Percentiles rank a stretch among this genome's conserved stretches.
These are phyloP conservation scores for Xylaria grammica DNA, from an alignment of 495 filamentous ascomycete genomes.

Conservation along the genomic window DNA sequence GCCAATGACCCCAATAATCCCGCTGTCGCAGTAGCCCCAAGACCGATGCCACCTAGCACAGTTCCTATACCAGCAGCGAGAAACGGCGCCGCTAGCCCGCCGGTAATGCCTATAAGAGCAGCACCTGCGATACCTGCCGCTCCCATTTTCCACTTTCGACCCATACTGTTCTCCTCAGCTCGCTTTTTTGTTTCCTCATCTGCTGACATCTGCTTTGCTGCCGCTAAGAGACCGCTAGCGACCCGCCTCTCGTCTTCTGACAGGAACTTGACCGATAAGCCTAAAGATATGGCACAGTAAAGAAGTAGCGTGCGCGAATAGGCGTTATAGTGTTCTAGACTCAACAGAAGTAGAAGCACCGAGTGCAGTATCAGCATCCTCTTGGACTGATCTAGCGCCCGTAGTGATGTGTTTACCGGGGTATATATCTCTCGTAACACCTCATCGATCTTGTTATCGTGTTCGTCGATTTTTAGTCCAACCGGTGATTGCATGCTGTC, in stretches of 20 bases:
- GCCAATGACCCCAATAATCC: slow-evolving; percentile 82
- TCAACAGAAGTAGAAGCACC: slow-evolving; percentile 76
- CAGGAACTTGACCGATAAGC: slow-evolving; percentile 67
- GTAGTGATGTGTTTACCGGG: slow-evolving; percentile 51
- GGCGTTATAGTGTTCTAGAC: slow-evolving; percentile 78
- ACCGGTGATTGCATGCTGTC: slow-evolving; percentile 16
- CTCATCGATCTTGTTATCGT: slow-evolving; percentile 33
- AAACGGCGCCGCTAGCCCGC: slow-evolving; percentile 82
- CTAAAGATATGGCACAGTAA: slow-evolving; percentile 69
- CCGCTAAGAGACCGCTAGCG: slow-evolving; percentile 73
- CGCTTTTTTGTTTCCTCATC: slow-evolving; percentile 72
- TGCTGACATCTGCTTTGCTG: slow-evolving; percentile 72
- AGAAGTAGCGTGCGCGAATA: slow-evolving; percentile 77
- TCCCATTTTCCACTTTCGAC: slow-evolving; percentile 77
- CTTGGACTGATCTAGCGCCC: slow-evolving; percentile 48
- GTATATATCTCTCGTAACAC: slow-evolving; percentile 59
- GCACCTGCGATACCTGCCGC: slow-evolving; percentile 80
- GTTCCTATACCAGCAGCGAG: slow-evolving; percentile 85
- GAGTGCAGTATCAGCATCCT: slow-evolving; percentile 58
- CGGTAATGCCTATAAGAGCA: slow-evolving; percentile 81
- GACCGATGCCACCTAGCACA: slow-evolving; percentile 80
- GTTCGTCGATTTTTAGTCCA: slow-evolving; percentile 30
- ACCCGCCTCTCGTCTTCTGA: slow-evolving; percentile 77
- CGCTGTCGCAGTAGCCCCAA: slow-evolving; percentile 75
- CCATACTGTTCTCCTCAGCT: slow-evolving; percentile 65